phyloP scores from a whole-genome alignment of 1,284 basidiomycete species.

The Tilletia caries region DNA sequence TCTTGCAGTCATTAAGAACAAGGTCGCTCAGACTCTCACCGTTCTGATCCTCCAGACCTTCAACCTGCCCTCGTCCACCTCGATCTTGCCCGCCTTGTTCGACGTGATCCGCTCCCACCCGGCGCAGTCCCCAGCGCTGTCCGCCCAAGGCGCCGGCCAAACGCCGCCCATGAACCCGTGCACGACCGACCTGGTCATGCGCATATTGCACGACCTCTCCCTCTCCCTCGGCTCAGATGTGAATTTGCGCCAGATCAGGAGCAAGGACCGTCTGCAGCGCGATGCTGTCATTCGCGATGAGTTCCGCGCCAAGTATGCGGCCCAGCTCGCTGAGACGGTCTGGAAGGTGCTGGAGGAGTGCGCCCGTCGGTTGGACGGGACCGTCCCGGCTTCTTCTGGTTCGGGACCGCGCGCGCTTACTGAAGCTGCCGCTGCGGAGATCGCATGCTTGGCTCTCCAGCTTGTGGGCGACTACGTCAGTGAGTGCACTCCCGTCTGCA shows the following conservation, averaged over 20 bases:
- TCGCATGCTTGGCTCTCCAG: constrained; percentile 81
- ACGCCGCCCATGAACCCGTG: constrained; percentile 78
- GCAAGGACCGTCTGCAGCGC: constrained; percentile 46
- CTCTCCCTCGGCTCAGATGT: constrained; percentile 51
- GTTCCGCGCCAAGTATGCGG: constrained; percentile 62
- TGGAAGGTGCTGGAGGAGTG: constrained; percentile 76
- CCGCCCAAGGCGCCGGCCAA: constrained; percentile 75
- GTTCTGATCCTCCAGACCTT: constrained; percentile 90
- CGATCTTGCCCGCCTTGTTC: constrained; percentile 61
- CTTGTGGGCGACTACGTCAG: constrained; percentile 92
- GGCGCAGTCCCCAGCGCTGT: constrained; percentile 59
- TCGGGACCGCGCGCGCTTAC: constrained; percentile 25
- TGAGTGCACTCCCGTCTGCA: constrained; percentile 58
- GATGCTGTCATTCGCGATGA: constrained; percentile 51
- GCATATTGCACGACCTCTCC: constrained; percentile 50
- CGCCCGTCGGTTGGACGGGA: not conserved
- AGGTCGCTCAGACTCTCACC: constrained; percentile 94
- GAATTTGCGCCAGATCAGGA: constrained; percentile 44
- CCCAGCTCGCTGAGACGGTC: constrained; percentile 79
- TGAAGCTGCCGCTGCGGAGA: constrained; percentile 65
- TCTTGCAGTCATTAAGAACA: constrained; percentile 78
- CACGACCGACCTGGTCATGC: constrained; percentile 66
- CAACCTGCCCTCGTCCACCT: constrained; percentile 76
- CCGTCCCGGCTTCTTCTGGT: not conserved
- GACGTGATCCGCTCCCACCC: constrained; percentile 55